These are phyloP conservation scores for Cyclanthera cordifolia DNA, from an alignment of 306 rosid genomes.

Conservation along the genomic window DNA sequence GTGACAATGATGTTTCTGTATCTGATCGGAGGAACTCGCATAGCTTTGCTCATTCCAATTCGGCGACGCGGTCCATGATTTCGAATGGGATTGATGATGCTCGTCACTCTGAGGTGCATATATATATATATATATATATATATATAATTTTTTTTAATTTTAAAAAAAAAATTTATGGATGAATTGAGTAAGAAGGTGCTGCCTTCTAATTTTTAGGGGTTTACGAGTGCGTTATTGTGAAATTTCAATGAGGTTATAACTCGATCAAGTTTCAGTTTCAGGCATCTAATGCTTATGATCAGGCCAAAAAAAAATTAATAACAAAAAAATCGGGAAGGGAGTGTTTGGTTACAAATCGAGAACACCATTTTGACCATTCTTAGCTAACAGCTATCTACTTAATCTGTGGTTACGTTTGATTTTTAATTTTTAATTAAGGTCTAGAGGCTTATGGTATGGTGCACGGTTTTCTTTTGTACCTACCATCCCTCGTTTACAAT, in stretches of 20 bases:
- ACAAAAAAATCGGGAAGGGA: too few species aligned
- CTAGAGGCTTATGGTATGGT: not conserved
- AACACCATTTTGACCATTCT: too few species aligned
- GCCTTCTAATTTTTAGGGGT: slow-evolving; percentile 14
- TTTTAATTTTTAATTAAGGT: not conserved
- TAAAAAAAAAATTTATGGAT: not conserved
- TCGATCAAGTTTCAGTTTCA: not conserved
- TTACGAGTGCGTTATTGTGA: not conserved
- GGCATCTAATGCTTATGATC: too few species aligned
- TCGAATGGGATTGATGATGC: slow-evolving; percentile 42
- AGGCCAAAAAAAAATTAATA: too few species aligned
- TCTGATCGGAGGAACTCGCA: slow-evolving; percentile 71
- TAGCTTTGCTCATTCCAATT: slow-evolving; percentile 38
- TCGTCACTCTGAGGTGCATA: slow-evolving; percentile 41
- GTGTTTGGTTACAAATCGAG: too few species aligned
- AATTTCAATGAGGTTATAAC: not conserved
- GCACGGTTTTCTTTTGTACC: not conserved
- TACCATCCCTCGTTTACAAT: not conserved
- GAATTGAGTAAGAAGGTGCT: not conserved
- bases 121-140: too few species aligned
- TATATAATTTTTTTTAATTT: not conserved
- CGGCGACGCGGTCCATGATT: slow-evolving; percentile 31
- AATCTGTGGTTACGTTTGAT: not conserved
- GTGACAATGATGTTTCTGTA: slow-evolving; percentile 17
- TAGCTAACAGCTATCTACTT: too few species aligned